Base-by-base conservation (phyloP, 495 filamentous ascomycete genomes). In the Pyronema domesticum region DNA sequence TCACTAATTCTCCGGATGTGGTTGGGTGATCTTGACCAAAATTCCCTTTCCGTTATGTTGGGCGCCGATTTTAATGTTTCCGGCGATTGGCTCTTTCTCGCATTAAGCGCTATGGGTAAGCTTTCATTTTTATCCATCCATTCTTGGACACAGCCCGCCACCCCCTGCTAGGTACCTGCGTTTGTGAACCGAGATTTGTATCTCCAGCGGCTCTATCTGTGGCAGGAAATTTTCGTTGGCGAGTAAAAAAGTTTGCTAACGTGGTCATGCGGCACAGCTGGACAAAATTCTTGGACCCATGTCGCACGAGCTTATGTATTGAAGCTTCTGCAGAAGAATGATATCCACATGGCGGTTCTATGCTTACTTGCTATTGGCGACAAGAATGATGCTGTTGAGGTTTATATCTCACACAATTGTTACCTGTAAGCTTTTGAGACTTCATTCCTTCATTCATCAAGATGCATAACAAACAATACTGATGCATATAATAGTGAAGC, bases 1-100 rank as follows among this genome's bases (percentile, higher is more conserved):
- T 64, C 63, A n/a, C 53, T 66, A 37, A 58, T 61, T 40, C 51
- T 66, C 2, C 59, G 63, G 37, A 65, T 66, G 63, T 98, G 91
- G 91, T 76, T 96, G 5, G 87, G 87, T 33, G 87, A 95, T 53
- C 79, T 85, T 13, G 80, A 83, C 35, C 63, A 66, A 39, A 66
- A 66, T 58, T 65, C 63, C 5, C 50, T 66, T 7, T 52, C 63
- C 13, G 63, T 66, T 23, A 54, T 66, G 36, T 40, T 66, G 53
- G 63, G 77, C 35, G 78, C 86, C 0, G 83, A 93, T 50, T 81
- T 85, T 30, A 85, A 87, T 71, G 88, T 86, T 39, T 82, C 83
- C 1, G 82, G 81, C 0, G 93, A 95, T 67, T 98, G 91, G 93
- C 94, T 98, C 88, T 73, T 96, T 56, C 72, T 98, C 6, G 91